phyloP scores from a whole-genome alignment of 495 filamentous ascomycete genomes.

The Podospora sp. region DNA sequence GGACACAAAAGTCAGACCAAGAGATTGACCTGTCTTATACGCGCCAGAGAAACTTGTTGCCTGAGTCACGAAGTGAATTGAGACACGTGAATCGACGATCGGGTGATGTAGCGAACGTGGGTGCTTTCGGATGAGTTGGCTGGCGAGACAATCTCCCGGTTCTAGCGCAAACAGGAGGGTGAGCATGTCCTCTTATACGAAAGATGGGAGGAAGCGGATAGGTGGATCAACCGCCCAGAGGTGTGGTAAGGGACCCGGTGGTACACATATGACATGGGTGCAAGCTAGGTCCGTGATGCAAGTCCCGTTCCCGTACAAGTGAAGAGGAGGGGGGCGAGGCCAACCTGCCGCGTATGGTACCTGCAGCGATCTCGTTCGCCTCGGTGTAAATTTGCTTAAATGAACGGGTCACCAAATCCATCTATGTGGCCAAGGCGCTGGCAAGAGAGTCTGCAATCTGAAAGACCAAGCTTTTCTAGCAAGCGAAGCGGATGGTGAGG shows the following conservation, averaged over 20 bases:
- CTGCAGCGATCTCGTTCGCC: conserved; percentile 23
- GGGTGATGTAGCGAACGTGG: background rate
- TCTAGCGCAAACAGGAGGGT: background rate
- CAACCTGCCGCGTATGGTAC: conserved; percentile 19
- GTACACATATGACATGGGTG: background rate
- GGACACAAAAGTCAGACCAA: background rate
- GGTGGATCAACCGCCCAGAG: background rate
- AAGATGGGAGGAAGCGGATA: background rate
- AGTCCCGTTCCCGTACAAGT: conserved; percentile 7
- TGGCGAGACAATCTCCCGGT: background rate
- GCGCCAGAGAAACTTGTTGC: background rate
- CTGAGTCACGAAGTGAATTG: background rate
- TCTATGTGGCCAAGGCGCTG: conserved; percentile 14
- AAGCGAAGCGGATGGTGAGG: conserved; percentile 4
- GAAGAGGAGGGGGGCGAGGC: conserved; percentile 3
- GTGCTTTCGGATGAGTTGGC: background rate
- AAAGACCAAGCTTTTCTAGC: conserved; percentile 15
- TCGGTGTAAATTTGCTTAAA: conserved; percentile 6
- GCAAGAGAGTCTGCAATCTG: conserved; percentile 3
- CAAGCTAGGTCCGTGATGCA: too few relatives aligned
- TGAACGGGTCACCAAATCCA: conserved; percentile 16
- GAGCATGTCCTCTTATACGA: background rate
- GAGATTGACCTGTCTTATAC: background rate
- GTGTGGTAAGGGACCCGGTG: background rate
- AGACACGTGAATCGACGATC: background rate